phyloP scores from a whole-genome alignment of 2,329 filamentous ascomycete genomes.

The Trichothecium sympodiale region DNA sequence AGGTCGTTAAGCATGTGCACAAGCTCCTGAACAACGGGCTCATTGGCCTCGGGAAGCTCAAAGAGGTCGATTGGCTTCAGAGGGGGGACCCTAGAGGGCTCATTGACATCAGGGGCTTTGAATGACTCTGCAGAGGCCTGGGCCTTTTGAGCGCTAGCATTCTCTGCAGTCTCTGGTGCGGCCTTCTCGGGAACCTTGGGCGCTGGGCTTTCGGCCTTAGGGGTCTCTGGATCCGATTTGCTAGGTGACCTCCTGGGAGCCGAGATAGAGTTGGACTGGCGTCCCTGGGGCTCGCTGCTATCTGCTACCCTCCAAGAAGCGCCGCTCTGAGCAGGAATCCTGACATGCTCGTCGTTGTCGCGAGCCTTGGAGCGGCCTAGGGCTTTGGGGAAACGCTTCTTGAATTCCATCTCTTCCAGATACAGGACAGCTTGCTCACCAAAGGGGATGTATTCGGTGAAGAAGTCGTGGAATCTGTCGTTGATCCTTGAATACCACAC shows the following conservation, averaged over 20 bases:
- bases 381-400: slow-evolving; percentile 61
- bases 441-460: slow-evolving; percentile 91
- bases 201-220: slow-evolving; percentile 10
- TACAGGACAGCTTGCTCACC: slow-evolving; percentile 92
- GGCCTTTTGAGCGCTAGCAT: slow-evolving; percentile 14
- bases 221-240: slow-evolving; percentile 18
- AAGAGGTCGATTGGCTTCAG: slow-evolving; percentile 68
- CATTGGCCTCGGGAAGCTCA: slow-evolving; percentile 61
- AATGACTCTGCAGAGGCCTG: slow-evolving; percentile 18
- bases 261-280: slow-evolving; percentile 49
- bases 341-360: slow-evolving; percentile 60
- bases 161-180: slow-evolving; percentile 15
- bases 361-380: slow-evolving; percentile 27
- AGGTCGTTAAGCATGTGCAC: slow-evolving; percentile 95
- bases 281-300: slow-evolving; percentile 40
- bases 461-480: slow-evolving; percentile 98
- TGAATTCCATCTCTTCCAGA: slow-evolving; percentile 90
- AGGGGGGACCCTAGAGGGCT: slow-evolving; percentile 52
- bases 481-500: slow-evolving; percentile 88
- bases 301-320: slow-evolving; percentile 70
- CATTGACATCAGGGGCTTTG: slow-evolving; percentile 51
- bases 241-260: slow-evolving; percentile 14
- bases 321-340: slow-evolving; percentile 76
- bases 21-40: slow-evolving; percentile 84
- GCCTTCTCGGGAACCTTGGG: slow-evolving; percentile 15